Evolutionary conservation across 805 yeast species (phyloP).

Genomic region (Priceomyces medius): DNA sequence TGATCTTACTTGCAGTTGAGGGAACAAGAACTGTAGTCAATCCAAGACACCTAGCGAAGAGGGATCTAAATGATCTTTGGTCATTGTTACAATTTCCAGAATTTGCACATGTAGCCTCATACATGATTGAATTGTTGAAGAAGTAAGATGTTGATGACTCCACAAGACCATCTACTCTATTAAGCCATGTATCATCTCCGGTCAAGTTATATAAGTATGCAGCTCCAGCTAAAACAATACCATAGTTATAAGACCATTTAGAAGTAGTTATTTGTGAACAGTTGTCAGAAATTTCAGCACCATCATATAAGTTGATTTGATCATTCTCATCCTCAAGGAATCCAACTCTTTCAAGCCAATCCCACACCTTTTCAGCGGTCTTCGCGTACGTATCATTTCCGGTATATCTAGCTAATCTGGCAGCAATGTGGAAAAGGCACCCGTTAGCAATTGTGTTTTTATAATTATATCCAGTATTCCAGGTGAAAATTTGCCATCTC

Average conservation of each 20-base stretch:
- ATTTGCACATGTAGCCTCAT: conserved; percentile 56
- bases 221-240: conserved; percentile 62
- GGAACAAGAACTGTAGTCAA: conserved; percentile 58
- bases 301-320: conserved; percentile 51
- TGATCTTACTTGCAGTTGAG: conserved; percentile 41
- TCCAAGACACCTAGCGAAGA: conserved; percentile 63
- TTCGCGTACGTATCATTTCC: conserved; percentile 69
- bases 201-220: conserved; percentile 70
- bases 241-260: conserved; percentile 74
- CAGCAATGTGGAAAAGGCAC: conserved; percentile 81
- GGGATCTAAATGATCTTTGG: conserved; percentile 71
- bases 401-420: conserved; percentile 82
- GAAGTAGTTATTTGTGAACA: conserved; percentile 48
- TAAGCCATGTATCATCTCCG: conserved; percentile 43
- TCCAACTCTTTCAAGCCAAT: conserved; percentile 65
- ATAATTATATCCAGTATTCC: conserved; percentile 93
- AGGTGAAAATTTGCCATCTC: conserved; percentile 93
- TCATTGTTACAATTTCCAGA: conserved; percentile 59
- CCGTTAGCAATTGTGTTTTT: conserved; percentile 90
- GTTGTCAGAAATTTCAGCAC: conserved; percentile 50
- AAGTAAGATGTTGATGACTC: conserved; percentile 41
- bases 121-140: conserved; percentile 51
- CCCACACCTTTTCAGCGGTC: conserved; percentile 73
- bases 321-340: conserved; percentile 22
- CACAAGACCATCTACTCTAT: conserved; percentile 35